Base-by-base conservation (phyloP, 176 grass and related monocot genomes). In the Cymbopogon citratus region DNA sequence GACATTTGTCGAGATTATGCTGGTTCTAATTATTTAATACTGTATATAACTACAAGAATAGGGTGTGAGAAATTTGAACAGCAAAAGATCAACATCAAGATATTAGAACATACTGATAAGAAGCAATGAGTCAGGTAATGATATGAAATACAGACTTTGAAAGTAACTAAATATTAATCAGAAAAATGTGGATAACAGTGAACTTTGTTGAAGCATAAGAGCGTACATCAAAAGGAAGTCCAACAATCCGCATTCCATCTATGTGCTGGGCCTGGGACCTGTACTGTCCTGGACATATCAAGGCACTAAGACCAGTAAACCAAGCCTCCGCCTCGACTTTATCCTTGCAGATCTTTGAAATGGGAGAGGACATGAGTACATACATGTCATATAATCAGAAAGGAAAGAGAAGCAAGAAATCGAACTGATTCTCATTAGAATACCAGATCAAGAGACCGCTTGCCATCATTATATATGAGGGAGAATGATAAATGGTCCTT, bases 361-460 rank as follows among this genome's bases (percentile, higher is more conserved):
- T 1, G 63, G 46, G n/a, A 86, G 41, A 5, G 54, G 34, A 74
- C 62, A 70, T 79, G 70, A 63, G 71, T 9, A 73, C 29, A n/a
- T 9, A 73, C 29, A n/a, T 46, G 21, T 14, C 29, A 54, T 49
- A 60, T 43, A 83, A 10, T 13, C 28, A 14, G 19, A 84, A 77
- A 80, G 9, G 28, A 36, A 87, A 82, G 5, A 78, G 26, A 75
- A 71, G 63, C 3, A 82, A 82, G 5, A 79, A 71, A 31, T 33
- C 69, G 56, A 34, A 84, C 18, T 75, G 25, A 39, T 43, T 39
- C 34, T 21, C 33, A 18, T 26, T 44, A 21, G 3, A 49, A 73
- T 90, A 97, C 94, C 92, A 99, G 87, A 95, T 99, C 96, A 15
- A 99, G 96, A 12, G 96, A 99, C 25, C 92, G 85, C 76, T 95